Evolutionary conservation across 164 flowering plant species (phyloP), one percentile per base, ranked within the genome.

Genomic region (Tetrastigma voinierianum): DNA sequence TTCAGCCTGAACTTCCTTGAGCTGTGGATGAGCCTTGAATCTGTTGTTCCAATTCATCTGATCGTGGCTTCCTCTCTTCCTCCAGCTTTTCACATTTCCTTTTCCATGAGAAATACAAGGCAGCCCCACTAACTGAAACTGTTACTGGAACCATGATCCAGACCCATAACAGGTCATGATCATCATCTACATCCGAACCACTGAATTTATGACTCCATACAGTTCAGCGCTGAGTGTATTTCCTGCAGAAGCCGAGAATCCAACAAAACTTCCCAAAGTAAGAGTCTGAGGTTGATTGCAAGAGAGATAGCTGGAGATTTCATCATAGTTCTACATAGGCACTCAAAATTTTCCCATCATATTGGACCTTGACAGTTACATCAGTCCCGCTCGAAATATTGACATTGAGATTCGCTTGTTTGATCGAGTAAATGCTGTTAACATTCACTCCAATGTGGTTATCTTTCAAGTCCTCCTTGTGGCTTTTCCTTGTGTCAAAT

Each of bases 191-290:
- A 19, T 70, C 71, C 0, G 59, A 21, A 14, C 83, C 68, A 4
- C 62, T 51, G 57, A 88, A 84, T 20, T 65, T 90, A 86, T 21
- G 82, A 61, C 64, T 10, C 70, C 1, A 86, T 62, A 63, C 89
- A 81, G 67, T 86, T 83, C 7, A 80, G 71, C 55, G 71, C 55
- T 84, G 62, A 1, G 81, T 78, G 19, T 16, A 9, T 46, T n/a
- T 16, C 93, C 75, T 1, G 89, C 86, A 1, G 88, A 88, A 54
- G 76, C 89, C 0, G 90, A 76, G 61, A 88, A 84, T 23, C 90
- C 90, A 1, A 84, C 77, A 20, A 21, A 58, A 83, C 82, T 12
- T 46, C 51, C 60, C 73, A 64, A 1, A 80, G 81, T 17, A 86
- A 67, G 69, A 23, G 1, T 46, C 16, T 11, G 81, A 87, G 84